These are phyloP conservation scores for Carex scoparia DNA, from an alignment of 176 grass and related monocot genomes.

Conservation along the genomic window DNA sequence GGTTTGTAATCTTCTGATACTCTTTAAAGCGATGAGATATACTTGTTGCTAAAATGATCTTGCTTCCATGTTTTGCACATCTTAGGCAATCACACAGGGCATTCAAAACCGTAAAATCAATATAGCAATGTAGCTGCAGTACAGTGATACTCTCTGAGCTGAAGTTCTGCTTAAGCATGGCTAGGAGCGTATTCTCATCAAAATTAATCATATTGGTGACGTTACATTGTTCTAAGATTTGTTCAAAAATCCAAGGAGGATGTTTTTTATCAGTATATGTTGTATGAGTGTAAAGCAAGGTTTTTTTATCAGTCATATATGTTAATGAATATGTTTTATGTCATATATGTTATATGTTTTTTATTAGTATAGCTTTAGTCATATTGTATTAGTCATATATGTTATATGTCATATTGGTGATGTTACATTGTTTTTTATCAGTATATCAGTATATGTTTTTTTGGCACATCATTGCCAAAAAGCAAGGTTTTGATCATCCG, in stretches of 20 bases:
- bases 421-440: no score
- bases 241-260: background rate
- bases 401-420: no score
- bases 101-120: conserved; percentile 5
- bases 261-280: background rate
- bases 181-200: background rate
- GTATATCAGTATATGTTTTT: no score
- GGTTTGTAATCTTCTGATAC: background rate
- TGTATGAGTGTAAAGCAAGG: background rate
- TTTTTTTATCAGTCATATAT: no score
- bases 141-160: no score
- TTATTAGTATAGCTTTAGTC: no score
- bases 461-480: no score
- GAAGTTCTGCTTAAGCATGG: background rate
- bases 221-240: no score
- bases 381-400: no score
- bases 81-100: background rate
- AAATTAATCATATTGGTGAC: no score
- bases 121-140: background rate
- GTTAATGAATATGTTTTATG: no score
- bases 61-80: background rate
- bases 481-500: background rate
- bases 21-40: background rate
- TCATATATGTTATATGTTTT: no score
- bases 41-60: background rate